Base-by-base conservation (phyloP, 306 rosid genomes). In the Ammopiptanthus mongolicus region DNA sequence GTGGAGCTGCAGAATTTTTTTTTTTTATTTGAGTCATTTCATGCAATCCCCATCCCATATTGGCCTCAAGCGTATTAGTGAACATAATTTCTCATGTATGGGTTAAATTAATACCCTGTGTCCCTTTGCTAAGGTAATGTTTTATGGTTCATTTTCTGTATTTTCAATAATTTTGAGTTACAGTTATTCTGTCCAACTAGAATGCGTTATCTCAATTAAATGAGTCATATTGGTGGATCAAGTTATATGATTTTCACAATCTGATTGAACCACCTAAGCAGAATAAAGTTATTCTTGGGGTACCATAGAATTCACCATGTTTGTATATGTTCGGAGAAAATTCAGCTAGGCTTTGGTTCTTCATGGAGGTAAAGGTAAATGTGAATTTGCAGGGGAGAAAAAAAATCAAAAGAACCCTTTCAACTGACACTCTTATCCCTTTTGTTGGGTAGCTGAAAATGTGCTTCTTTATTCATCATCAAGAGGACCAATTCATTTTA, bases 401-500 rank as follows among this genome's bases (percentile, higher is more conserved):
- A 12, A 25, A 67, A 13, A 23, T 58, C 5, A 18, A 51, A 36
- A 39, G 53, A 61, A 64, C 18, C 48, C 9, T 46, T 78, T 23
- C 60, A 82, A 22, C 81, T 69, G 52, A 69, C 74, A 71, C 47
- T 71, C 76, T 78, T 63, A 78, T 68, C 69, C 76, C 22, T 47
- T 61, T 46, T 36, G 75, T 74, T 34, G 46, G 15, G 36, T 74
- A 55, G 68, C 56, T 56, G 21, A 69, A 66, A 65, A 56, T 48
- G 28, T 64, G 63, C 8, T 17, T 51, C 23, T 46, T 4, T 50
- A 4, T 39, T 58, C 25, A 53, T 23, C 64, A 4, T 6, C 53
- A 11, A 65, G 9, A 8, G 52, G 73, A 42, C 31, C 25, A 63
- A 53, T 41, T 2, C 17, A 29, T 21, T 8, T n/a, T n/a, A n/a